phyloP scores from a whole-genome alignment of 331 rosid genomes.

The Saraca asoca region DNA sequence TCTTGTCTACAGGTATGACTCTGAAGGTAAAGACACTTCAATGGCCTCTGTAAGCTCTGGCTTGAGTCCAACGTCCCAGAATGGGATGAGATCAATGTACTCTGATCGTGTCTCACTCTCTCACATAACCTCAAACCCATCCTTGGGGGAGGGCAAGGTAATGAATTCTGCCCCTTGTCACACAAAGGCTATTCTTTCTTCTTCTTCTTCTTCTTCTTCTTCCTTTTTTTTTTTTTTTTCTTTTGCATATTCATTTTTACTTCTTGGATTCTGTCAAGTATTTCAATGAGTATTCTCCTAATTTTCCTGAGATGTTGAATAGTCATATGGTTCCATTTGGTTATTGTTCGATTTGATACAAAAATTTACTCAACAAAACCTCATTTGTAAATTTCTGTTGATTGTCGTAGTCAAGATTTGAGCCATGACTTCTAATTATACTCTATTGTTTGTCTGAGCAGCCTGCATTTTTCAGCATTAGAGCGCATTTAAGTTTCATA shows the following conservation, averaged over 20 bases:
- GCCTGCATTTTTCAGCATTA: slow-evolving; percentile 75
- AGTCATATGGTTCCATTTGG: neutral
- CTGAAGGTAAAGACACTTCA: slow-evolving; percentile 76
- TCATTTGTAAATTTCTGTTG: neutral
- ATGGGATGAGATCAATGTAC: slow-evolving; percentile 67
- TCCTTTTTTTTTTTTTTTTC: neutral
- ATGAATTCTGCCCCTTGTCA: neutral
- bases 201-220: neutral
- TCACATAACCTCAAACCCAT: slow-evolving; percentile 55
- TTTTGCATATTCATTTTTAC: too few relatives aligned
- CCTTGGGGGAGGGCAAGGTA: slow-evolving; percentile 86
- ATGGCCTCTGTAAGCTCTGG: slow-evolving; percentile 72
- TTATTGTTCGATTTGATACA: neutral
- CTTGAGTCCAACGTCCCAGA: slow-evolving; percentile 47
- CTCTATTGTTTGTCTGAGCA: slow-evolving; percentile 31
- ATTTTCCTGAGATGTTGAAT: neutral
- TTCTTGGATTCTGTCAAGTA: too few relatives aligned
- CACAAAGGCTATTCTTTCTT: neutral
- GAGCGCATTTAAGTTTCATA: slow-evolving; percentile 63
- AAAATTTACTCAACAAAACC: neutral
- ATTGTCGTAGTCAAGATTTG: neutral
- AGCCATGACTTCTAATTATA: neutral
- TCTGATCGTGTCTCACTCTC: slow-evolving; percentile 65
- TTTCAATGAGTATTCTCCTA: neutral
- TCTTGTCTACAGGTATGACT: slow-evolving; percentile 67